These are phyloP conservation scores for Pyricularia pennisetigena DNA, from an alignment of 2,329 filamentous ascomycete genomes.

Conservation along the genomic window DNA sequence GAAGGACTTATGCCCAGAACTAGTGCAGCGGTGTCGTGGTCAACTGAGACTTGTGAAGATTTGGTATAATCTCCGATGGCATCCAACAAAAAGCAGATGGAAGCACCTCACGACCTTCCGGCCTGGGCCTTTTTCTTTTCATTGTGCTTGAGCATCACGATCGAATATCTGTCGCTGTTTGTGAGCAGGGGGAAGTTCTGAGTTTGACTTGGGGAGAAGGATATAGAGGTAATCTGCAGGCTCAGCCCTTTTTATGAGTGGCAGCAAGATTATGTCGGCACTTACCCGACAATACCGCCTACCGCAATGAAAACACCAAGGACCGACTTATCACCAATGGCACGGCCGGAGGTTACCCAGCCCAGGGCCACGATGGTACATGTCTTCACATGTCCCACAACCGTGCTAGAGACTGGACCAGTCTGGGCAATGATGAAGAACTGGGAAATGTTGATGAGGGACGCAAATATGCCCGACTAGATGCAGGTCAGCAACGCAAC, in stretches of 20 bases:
- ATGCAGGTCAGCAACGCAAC: not conserved
- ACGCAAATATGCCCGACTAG: slow-evolving; percentile 53
- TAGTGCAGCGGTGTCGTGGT: not conserved
- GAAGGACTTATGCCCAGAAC: not conserved
- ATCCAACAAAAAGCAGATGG: not conserved
- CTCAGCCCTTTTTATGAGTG: not conserved
- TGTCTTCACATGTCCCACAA: slow-evolving; percentile 57
- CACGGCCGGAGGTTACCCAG: slow-evolving; percentile 46
- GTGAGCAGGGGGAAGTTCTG: not conserved
- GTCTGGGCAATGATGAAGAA: slow-evolving; percentile 54
- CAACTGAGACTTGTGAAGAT: not conserved
- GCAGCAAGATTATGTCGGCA: slow-evolving; percentile 8
- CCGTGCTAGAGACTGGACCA: slow-evolving; percentile 54
- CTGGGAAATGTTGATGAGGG: slow-evolving; percentile 54
- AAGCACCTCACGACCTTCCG: not conserved
- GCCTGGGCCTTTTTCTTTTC: slow-evolving; percentile 8
- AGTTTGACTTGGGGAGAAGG: not conserved
- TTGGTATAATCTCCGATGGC: not conserved
- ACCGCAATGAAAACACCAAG: slow-evolving; percentile 46
- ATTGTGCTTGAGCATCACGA: slow-evolving; percentile 19
- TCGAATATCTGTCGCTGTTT: slow-evolving; percentile 15
- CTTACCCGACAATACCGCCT: slow-evolving; percentile 46
- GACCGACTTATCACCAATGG: slow-evolving; percentile 43
- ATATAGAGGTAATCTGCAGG: not conserved
- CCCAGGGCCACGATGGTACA: slow-evolving; percentile 55